Percentiles rank a stretch among this genome's conserved stretches.
These are phyloP conservation scores for Silene conica DNA, from an alignment of 148 eudicot species.

Conservation along the genomic window DNA sequence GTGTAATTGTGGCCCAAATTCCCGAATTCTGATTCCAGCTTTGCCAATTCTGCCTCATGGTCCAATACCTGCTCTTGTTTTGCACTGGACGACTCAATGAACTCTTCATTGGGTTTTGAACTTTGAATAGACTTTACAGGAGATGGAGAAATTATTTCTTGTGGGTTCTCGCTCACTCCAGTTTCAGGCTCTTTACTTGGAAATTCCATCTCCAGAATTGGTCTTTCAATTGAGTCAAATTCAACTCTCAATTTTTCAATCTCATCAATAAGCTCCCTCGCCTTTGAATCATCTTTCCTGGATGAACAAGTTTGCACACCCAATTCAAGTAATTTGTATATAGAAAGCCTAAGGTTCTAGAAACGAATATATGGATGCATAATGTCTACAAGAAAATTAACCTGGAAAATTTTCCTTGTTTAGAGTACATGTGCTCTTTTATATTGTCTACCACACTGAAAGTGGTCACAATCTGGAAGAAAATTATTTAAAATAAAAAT, in stretches of 20 bases:
- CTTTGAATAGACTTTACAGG: constrained; percentile 19
- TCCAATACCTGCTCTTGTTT: constrained; percentile 51
- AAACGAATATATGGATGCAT: background rate
- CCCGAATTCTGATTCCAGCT: constrained; percentile 77
- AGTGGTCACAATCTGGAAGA: constrained; percentile 75
- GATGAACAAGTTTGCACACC: constrained; percentile 11
- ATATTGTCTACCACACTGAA: constrained; percentile 97
- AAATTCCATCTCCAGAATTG: constrained; percentile 63
- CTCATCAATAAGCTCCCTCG: constrained; percentile 63
- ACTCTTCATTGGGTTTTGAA: constrained; percentile 31
- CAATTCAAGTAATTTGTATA: background rate
- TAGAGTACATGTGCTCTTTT: constrained; percentile 77
- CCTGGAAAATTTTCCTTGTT: constrained; percentile 65
- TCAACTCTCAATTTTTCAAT: constrained; percentile 67
- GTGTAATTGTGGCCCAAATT: constrained; percentile 48
- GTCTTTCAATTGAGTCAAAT: constrained; percentile 80
- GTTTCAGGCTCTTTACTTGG: constrained; percentile 43
- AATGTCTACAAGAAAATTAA: constrained; percentile 16
- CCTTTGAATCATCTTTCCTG: constrained; percentile 71
- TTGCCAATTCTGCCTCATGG: constrained; percentile 75
- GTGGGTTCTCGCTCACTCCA: constrained; percentile 35
- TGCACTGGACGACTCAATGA: constrained; percentile 27
- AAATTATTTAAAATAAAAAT: background rate
- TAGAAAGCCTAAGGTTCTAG: background rate
- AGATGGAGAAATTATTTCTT: constrained; percentile 31